Evolutionary conservation across 75 land plant genomes (phyloP).

Genomic region (Cryptomeria japonica): DNA sequence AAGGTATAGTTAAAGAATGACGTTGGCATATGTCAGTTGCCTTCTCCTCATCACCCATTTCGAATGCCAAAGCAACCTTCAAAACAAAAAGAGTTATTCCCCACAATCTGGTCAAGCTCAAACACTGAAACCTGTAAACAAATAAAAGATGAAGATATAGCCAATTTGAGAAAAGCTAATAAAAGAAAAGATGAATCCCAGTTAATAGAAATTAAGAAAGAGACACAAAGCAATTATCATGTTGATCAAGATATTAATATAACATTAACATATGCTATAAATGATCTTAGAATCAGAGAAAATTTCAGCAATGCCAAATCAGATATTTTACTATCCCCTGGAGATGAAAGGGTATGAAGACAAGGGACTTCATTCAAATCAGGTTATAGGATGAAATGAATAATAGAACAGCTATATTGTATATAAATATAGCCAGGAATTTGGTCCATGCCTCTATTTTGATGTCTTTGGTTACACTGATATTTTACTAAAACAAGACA

Average conservation of each 20-base stretch:
- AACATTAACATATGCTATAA: neutral
- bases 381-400: no score
- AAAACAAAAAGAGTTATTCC: neutral
- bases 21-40: slow-evolving; percentile 3
- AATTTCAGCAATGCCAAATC: neutral
- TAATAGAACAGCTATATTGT: no score
- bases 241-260: neutral
- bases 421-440: no score
- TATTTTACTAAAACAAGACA: neutral
- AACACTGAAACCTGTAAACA: neutral
- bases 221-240: neutral
- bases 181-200: neutral
- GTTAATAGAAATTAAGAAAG: neutral
- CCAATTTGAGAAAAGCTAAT: neutral
- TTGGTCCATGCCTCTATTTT: no score
- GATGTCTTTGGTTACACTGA: no score
- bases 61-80: neutral
- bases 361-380: no score
- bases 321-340: neutral
- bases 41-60: neutral
- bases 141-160: neutral
- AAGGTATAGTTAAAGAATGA: neutral
- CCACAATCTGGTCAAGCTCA: neutral
- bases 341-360: no score
- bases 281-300: neutral